Evolutionary conservation across 2,329 filamentous ascomycete genomes (phyloP).

Genomic region (Xylariaceae sp.): DNA sequence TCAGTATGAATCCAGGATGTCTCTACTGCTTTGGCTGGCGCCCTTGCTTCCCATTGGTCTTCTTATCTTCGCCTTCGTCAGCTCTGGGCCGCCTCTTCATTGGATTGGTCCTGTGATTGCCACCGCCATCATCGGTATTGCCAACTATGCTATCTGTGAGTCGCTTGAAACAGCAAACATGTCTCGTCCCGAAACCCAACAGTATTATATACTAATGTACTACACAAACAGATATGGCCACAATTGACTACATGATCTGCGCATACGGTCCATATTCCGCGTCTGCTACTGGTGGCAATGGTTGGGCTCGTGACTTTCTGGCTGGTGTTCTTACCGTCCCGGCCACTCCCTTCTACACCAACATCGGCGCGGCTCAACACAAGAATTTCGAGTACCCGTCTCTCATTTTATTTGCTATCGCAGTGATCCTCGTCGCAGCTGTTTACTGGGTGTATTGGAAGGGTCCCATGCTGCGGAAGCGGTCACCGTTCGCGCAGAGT

Average conservation of each 20-base stretch:
- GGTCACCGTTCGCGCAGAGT: constrained; percentile 56
- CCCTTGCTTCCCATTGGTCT: constrained; percentile 58
- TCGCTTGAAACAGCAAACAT: no score
- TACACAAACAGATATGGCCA: constrained; percentile 61
- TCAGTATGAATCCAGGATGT: constrained; percentile 58
- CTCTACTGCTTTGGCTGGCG: constrained; percentile 55
- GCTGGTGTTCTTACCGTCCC: constrained; percentile 63
- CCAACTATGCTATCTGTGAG: constrained; percentile 21
- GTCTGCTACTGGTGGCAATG: constrained; percentile 64
- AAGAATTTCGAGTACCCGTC: constrained; percentile 52
- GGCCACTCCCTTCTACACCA: constrained; percentile 53
- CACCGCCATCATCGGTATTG: constrained; percentile 57
- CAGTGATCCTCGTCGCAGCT: constrained; percentile 47
- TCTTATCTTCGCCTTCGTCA: constrained; percentile 62
- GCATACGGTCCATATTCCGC: constrained; percentile 65
- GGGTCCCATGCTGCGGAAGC: constrained; percentile 47
- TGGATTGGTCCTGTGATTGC: constrained; percentile 65
- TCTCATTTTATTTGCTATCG: constrained; percentile 50
- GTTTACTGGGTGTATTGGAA: constrained; percentile 57
- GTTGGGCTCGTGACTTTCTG: constrained; percentile 61
- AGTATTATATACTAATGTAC: constrained; percentile 33
- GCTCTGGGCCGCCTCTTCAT: constrained; percentile 46
- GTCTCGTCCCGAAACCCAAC: no score
- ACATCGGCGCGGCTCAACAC: constrained; percentile 39
- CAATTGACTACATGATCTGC: constrained; percentile 65